Percentiles rank a stretch among this genome's conserved stretches.
These are phyloP conservation scores for Akebia trifoliata DNA, from an alignment of 164 flowering plant species.

Conservation along the genomic window DNA sequence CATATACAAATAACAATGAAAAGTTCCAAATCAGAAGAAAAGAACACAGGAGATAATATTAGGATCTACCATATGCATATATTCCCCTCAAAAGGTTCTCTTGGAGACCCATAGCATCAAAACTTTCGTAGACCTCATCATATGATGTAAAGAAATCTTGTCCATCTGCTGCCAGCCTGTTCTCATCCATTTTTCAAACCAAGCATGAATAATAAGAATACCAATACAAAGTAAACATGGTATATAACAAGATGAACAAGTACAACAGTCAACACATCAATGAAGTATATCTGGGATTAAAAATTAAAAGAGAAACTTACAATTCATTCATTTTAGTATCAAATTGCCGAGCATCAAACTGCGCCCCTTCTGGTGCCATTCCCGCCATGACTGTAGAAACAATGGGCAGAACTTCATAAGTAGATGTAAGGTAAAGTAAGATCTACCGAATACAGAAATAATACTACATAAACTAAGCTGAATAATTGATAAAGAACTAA, in stretches of 20 bases:
- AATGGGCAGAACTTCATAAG: background rate
- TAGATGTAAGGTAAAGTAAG: too few relatives aligned
- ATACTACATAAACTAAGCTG: background rate
- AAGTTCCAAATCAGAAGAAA: background rate
- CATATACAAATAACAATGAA: background rate
- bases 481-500: background rate
- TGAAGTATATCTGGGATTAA: too few relatives aligned
- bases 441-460: background rate
- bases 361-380: constrained; percentile 48
- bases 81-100: constrained; percentile 75
- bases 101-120: constrained; percentile 58
- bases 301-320: constrained; percentile 29
- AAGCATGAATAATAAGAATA: background rate
- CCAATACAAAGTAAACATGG: background rate
- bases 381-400: constrained; percentile 38
- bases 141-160: constrained; percentile 53
- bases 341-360: constrained; percentile 51
- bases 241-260: too few relatives aligned
- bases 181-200: constrained; percentile 6
- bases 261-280: too few relatives aligned
- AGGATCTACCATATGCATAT: constrained; percentile 58
- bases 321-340: constrained; percentile 60
- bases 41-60: background rate
- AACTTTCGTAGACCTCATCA: constrained; percentile 55
- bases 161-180: constrained; percentile 40